phyloP scores from a whole-genome alignment of 2,329 filamentous ascomycete species.

The Pezizomycotina sp. region DNA sequence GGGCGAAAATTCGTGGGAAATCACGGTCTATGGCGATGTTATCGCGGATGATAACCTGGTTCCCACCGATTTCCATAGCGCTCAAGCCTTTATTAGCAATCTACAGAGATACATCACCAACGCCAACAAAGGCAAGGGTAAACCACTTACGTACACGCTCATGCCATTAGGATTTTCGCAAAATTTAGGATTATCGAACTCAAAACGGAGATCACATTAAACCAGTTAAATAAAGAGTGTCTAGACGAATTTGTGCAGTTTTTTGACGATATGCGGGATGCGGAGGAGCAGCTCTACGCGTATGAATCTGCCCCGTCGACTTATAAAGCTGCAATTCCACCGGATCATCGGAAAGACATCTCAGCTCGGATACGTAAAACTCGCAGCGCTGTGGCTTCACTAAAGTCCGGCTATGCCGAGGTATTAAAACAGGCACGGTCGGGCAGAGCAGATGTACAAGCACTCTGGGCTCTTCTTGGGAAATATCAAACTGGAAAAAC shows the following conservation, averaged over 20 bases:
- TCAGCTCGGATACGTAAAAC: constrained; percentile 6
- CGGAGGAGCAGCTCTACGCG: constrained; percentile 21
- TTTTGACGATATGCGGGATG: constrained; percentile 20
- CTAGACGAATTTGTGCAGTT: constrained; percentile 20
- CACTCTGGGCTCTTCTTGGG: constrained; percentile 16
- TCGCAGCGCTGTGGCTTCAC: constrained; percentile 5
- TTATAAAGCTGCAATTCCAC: constrained; percentile 19
- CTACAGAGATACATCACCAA: constrained; percentile 20
- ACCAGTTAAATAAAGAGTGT: constrained; percentile 9
- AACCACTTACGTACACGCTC: constrained; percentile 23
- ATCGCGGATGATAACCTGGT: constrained; percentile 15
- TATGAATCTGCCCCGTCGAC: constrained; percentile 1
- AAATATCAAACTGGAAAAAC: not conserved
- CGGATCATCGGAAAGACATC: constrained; percentile 17
- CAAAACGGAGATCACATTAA: constrained; percentile 1
- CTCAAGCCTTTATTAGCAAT: constrained; percentile 21
- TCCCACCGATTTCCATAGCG: constrained; percentile 19
- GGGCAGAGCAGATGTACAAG: constrained; percentile 11
- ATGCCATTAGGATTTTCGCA: constrained; percentile 23
- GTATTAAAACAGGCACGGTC: constrained; percentile 18
- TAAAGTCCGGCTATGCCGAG: constrained; percentile 14
- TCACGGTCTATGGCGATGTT: constrained; percentile 21
- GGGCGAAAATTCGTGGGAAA: no score
- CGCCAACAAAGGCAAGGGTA: constrained; percentile 23
- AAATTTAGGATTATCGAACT: constrained; percentile 16